Base-by-base conservation (phyloP, 2,329 filamentous ascomycete genomes). In the Fusarium sp. region DNA sequence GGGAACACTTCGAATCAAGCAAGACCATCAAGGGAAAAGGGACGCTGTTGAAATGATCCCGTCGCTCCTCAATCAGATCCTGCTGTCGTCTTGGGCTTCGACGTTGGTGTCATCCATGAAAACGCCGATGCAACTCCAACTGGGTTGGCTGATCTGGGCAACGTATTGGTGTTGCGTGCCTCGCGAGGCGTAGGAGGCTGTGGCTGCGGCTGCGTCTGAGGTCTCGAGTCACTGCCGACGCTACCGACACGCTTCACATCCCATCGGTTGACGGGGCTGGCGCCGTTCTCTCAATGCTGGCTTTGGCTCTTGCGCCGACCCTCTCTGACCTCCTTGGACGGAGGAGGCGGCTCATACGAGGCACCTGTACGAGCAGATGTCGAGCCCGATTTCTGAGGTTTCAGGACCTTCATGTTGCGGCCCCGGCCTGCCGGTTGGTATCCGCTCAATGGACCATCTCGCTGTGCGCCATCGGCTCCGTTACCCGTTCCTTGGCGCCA, bases 61-160 rank as follows among this genome's bases (percentile, higher is more conserved):
- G 18, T n/a, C 9, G 27, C 16, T 50, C 48, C 57, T 60, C 68
- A 78, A 16, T 78, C 77, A 25, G 73, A 74, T 16, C 81, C 81
- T 27, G 81, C 72, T 6, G 83, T 76, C 11, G 85, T 79, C 75
- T 82, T 83, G 37, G 79, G 57, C 54, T 86, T 83, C 60, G 80
- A 80, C 20, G 82, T 75, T 45, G 87, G 84, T 57, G 93, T 96
- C 86, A 98, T 92, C 95, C 95, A 98, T 14, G 94, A 92, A 85
- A 98, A 98, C 4, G 96, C 96, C 68, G 94, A 97, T 16, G 94
- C 96, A n/a, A 94, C 94, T 10, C 96, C 96, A 20, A 98, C 90
- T 0, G 97, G 96, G 80, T 98, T 98, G 35, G 91, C 87, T 8
- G 91, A 88, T 66, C 91, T 89, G 18, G 90, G 85, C n/a, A 85